Base-by-base conservation (phyloP, 2,329 filamentous ascomycete species). In the Apiospora arundinis region DNA sequence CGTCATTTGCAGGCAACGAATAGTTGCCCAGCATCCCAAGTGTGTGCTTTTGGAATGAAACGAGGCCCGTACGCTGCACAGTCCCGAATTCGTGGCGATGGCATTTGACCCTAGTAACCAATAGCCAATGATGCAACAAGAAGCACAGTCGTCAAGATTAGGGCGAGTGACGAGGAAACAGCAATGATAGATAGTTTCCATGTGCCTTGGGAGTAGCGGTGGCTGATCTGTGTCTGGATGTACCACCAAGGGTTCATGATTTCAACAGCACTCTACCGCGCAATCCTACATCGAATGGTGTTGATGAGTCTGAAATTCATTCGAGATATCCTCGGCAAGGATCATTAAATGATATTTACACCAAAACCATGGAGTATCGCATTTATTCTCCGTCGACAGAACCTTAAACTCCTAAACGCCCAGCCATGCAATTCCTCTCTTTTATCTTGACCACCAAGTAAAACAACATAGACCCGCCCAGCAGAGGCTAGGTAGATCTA, bases 401-500 rank as follows among this genome's bases (percentile, higher is more conserved):
- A 23, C 32, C 32, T 5, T 40, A 9, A 63, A 63, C 56, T 63
- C 56, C 56, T 63, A 40, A 40, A 63, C 56, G 56, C 56, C 56
- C 56, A 63, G 56, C 56, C 56, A 63, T 63, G 56, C 56, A 63
- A 63, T 23, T n/a, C 56, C 32, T 21, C 28, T 40, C 28, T 32
- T 32, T 32, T 63, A 40, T 32, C n/a, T 14, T 21, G 56, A 6
- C 56, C 56, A 63, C 9, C 32, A 63, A 63, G 56, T 18, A 63
- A 40, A 63, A 63, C 18, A 21, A 21, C 18, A 63, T 11, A 63
- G 32, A 14, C 18, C 32, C 18, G 21, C 18, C 56, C 9, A 40
- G 9, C 4, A n/a, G 21, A 40, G 7, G 12, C 9, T 4, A 14
- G 18, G 48, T 9, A 12, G 25, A 32, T 28, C 90, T 82, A 96